Base-by-base conservation (phyloP, 225 moss, liverwort and hornwort species). In the Bryum argenteum region DNA sequence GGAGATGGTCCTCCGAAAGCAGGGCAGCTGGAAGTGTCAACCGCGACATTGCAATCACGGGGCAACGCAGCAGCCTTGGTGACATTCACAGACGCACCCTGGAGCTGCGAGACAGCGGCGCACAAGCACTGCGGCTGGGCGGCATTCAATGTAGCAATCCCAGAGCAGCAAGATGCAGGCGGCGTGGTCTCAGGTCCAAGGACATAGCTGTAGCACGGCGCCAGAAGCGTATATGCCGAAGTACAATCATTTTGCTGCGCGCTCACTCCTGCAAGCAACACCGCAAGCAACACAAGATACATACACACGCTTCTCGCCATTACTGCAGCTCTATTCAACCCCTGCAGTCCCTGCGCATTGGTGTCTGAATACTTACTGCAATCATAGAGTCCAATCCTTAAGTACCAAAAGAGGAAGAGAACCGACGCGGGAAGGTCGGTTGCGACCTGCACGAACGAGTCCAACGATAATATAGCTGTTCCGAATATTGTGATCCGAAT, bases 161-260 rank as follows among this genome's bases (percentile, higher is more conserved):
- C 78, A 0, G 40, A 0, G 58, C 82, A 82, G 4, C 82, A 82
- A 3, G 0, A 12, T 7, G 62, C 1, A 1, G 75, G 62, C 19
- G 67, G 52, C 8, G 47, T 68, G 0, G 10, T 3, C 11, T 0
- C 75, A 0, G 67, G 41, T 6, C 82, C 82, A 0, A 43, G 2
- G 9, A 68, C 78, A 2, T 82, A 82, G 38, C 48, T 71, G 58
- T 51, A 79, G 71, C 82, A 82, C 10, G 78, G 70, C 1, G 57
- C 0, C 12, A 82, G 47, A 13, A 22, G 1, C 3, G 43, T 0
- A 63, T 58, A 71, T 8, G 78, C 82, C 8, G 71, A 15, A 17
- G 15, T 24, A 62, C 82, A 82, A 8, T 78, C 78, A 1, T 3
- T 0, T 1, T 75, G 67, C 0, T 75, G 67, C 0, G 77, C 81